These are phyloP conservation scores for Suillus weaverae DNA, from an alignment of 768 basidiomycete genomes.

Conservation along the genomic window DNA sequence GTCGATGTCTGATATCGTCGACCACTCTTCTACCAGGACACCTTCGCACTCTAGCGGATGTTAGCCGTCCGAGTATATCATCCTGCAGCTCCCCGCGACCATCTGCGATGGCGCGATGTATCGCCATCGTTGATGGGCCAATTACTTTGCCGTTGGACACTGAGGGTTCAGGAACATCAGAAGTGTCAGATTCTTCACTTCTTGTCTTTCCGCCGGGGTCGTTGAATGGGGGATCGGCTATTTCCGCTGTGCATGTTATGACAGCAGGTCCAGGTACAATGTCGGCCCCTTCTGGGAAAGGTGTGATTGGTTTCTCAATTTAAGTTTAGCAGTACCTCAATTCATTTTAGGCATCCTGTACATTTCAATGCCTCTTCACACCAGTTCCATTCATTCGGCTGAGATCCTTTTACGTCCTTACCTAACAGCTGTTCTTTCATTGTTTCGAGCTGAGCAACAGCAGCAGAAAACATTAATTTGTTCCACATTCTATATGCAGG, in stretches of 20 bases:
- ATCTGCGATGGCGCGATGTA: conserved; percentile 42
- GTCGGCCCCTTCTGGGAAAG: conserved; percentile 72
- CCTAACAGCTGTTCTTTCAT: conserved; percentile 45
- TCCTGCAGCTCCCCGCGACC: conserved; percentile 8
- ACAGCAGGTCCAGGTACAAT: conserved; percentile 73
- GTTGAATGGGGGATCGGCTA: conserved; percentile 46
- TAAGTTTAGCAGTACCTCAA: conserved; percentile 6
- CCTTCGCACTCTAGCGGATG: conserved; percentile 25
- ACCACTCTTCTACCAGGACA: conserved; percentile 32
- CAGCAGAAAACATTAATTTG: conserved; percentile 44
- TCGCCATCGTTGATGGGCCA: conserved; percentile 51
- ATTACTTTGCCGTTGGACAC: conserved; percentile 29
- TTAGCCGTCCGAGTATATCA: conserved; percentile 12
- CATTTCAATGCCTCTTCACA: conserved; percentile 50
- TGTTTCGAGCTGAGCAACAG: conserved; percentile 13
- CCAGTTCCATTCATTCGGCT: conserved; percentile 25
- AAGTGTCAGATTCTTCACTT: conserved; percentile 57
- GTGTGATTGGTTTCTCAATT: conserved; percentile 40
- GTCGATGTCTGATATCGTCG: conserved; percentile 56
- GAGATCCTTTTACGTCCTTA: conserved; percentile 56
- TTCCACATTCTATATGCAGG: conserved; percentile 51
- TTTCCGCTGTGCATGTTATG: conserved; percentile 57
- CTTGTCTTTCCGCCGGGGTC: conserved; percentile 76
- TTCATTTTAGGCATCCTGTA: conserved; percentile 55
- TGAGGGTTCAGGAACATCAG: conserved; percentile 19